A percentile compares a stretch with the other conserved stretches of the same genome.
Evolutionary conservation across 805 yeast genomes (phyloP).

Genomic region (Candida manassasensis): DNA sequence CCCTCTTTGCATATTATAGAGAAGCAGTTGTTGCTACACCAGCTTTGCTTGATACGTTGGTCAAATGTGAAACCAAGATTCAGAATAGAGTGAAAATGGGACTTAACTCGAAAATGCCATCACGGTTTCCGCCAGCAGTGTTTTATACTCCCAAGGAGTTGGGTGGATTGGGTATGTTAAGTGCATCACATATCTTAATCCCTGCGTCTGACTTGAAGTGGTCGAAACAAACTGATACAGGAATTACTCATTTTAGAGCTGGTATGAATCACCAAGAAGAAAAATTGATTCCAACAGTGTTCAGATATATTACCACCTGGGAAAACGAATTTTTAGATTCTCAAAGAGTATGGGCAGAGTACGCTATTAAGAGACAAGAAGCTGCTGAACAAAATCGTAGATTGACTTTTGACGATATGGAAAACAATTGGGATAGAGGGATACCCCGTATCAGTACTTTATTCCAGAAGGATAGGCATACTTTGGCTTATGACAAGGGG

Average conservation of each 20-base stretch:
- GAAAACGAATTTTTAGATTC: constrained; percentile 93
- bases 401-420: constrained; percentile 87
- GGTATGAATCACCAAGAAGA: constrained; percentile 85
- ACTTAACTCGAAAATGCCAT: constrained; percentile 95
- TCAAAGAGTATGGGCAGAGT: constrained; percentile 96
- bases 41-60: constrained; percentile 70
- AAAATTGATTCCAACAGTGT: constrained; percentile 85
- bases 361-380: constrained; percentile 82
- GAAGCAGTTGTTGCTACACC: constrained; percentile 90
- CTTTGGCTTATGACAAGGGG: constrained; percentile 92
- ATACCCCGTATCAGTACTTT: constrained; percentile 92
- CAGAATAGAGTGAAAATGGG: constrained; percentile 95
- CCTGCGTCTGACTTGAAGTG: constrained; percentile 90
- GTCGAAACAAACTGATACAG: constrained; percentile 92
- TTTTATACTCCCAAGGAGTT: constrained; percentile 96
- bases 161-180: constrained; percentile 96
- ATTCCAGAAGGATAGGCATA: constrained; percentile 92
- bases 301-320: constrained; percentile 92
- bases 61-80: constrained; percentile 85
- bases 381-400: constrained; percentile 83
- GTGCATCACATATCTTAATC: constrained; percentile 92
- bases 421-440: constrained; percentile 95
- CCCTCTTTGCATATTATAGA: constrained; percentile 83
- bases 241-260: constrained; percentile 88
- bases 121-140: constrained; percentile 97